Evolutionary conservation across 306 rosid species (phyloP).

Genomic region (Ceratonia siliqua): DNA sequence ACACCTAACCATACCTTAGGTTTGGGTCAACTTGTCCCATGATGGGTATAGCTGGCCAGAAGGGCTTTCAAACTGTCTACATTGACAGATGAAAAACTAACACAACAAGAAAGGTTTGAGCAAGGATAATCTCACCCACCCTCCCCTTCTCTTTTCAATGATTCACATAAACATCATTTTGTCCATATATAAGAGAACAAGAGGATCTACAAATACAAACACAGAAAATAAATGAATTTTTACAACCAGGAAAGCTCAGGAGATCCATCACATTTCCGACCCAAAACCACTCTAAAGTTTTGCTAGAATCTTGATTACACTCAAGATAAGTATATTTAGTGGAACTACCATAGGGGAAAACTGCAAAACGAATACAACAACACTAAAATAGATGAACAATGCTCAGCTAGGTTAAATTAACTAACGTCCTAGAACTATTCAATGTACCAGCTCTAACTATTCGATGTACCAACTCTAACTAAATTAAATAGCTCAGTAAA

Average conservation of each 20-base stretch:
- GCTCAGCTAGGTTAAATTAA: neutral
- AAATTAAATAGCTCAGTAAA: neutral
- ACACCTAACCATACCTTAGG: too few relatives aligned
- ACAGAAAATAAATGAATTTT: too few relatives aligned
- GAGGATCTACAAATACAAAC: neutral
- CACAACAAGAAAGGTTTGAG: neutral
- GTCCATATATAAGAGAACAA: neutral
- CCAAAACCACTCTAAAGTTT: neutral
- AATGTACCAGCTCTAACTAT: neutral
- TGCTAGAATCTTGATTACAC: neutral
- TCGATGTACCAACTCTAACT: neutral
- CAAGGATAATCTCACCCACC: neutral
- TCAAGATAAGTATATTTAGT: neutral
- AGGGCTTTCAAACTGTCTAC: too few relatives aligned
- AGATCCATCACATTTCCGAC: too few relatives aligned
- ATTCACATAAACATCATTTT: neutral
- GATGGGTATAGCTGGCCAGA: too few relatives aligned
- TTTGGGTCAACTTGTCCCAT: too few relatives aligned
- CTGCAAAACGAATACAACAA: neutral
- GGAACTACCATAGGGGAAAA: neutral
- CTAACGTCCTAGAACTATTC: too few relatives aligned
- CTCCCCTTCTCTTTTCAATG: neutral
- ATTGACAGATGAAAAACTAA: neutral
- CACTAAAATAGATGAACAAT: neutral
- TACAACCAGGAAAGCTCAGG: too few relatives aligned